Conservation (phyloP, 2,329 filamentous ascomycete species). For the Pseudocercospora musae region DNA sequence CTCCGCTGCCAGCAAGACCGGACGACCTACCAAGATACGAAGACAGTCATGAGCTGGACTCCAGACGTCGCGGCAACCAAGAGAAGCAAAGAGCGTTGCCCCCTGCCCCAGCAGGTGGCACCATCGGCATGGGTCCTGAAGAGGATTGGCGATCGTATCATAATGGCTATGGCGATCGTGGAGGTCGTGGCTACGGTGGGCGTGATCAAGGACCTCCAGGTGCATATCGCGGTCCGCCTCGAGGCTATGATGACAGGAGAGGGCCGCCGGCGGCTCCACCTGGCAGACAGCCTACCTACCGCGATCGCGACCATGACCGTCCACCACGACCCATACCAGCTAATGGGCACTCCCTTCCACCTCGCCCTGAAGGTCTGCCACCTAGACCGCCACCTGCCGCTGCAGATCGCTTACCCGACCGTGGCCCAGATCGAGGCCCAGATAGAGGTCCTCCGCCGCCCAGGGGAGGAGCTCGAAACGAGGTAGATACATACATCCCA, state of each 20-base stretch:
- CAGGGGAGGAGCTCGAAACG: conserved; percentile 17
- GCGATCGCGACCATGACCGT: conserved; percentile 26
- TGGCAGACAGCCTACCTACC: conserved; percentile 26
- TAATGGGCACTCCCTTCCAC: conserved; percentile 33
- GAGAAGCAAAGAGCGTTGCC: conserved; percentile 80
- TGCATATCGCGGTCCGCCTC: conserved; percentile 16
- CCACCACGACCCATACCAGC: conserved; percentile 17
- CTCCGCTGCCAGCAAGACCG: conserved; percentile 74
- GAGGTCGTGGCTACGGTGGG: conserved; percentile 23
- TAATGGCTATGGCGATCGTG: conserved; percentile 29
- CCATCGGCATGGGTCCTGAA: conserved; percentile 70
- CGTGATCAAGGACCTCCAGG: conserved; percentile 39
- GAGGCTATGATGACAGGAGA: conserved; percentile 29
- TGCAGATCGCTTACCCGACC: conserved; percentile 10
- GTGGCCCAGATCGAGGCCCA: conserved; percentile 17
- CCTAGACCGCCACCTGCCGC: conserved; percentile 23
- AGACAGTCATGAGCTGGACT: conserved; percentile 92
- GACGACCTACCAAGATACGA: conserved; percentile 88
- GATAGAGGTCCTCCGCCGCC: conserved; percentile 17
- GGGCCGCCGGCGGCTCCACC: conserved; percentile 22
- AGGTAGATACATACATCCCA: conserved; percentile 46
- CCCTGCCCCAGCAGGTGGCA: conserved; percentile 86
- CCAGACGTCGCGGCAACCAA: conserved; percentile 72
- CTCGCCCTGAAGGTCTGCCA: conserved; percentile 21
- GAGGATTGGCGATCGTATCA: conserved; percentile 51